Percentiles rank a stretch among this genome's conserved stretches.
phyloP scores from a whole-genome alignment of 148 eudicot species.

The Silene latifolia region DNA sequence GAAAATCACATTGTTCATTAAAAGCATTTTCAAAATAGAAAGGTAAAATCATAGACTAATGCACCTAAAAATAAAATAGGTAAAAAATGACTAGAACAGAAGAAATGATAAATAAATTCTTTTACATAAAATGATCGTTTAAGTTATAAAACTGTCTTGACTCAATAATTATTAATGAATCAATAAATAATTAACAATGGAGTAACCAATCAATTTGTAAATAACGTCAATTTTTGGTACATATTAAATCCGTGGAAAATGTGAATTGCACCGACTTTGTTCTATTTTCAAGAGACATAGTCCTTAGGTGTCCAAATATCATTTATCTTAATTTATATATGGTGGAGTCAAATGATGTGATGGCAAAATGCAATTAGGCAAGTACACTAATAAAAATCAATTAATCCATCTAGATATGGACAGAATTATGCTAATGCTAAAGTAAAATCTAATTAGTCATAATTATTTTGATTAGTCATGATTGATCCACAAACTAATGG shows the following conservation, averaged over 20 bases:
- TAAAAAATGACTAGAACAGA: too few species aligned
- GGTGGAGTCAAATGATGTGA: background rate
- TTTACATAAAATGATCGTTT: too few species aligned
- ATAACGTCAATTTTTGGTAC: background rate
- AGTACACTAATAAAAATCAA: background rate
- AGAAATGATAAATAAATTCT: too few species aligned
- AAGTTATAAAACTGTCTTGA: too few species aligned
- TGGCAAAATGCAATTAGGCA: background rate
- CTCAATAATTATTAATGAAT: too few species aligned
- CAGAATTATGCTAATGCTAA: background rate
- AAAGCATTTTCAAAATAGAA: too few species aligned
- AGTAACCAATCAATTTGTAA: background rate
- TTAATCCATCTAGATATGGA: background rate
- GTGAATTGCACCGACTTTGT: slow-evolving; percentile 1
- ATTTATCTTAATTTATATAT: background rate
- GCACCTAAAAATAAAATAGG: too few species aligned
- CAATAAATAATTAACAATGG: too few species aligned
- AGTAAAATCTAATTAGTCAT: background rate
- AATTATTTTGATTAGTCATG: background rate
- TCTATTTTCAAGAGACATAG: background rate
- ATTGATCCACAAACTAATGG: background rate
- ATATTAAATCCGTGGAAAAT: too few species aligned
- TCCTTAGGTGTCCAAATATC: background rate
- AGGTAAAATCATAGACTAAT: too few species aligned
- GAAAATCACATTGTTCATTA: too few species aligned